Percentiles rank a stretch among this genome's conserved stretches.
phyloP scores from a whole-genome alignment of 805 yeast genomes.

The Maudiozyma saulgeensis region DNA sequence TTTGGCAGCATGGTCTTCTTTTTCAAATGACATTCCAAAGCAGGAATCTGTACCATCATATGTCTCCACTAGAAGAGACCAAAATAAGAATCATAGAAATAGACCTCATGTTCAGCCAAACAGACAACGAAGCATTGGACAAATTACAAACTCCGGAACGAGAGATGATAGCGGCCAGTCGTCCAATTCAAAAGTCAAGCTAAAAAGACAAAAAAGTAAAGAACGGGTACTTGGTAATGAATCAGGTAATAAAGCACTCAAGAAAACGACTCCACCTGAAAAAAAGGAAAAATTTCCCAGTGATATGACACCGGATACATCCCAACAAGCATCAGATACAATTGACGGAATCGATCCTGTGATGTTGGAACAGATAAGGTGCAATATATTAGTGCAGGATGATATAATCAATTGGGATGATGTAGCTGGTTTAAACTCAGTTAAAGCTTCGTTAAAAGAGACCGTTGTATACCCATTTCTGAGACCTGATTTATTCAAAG shows the following conservation, averaged over 20 bases:
- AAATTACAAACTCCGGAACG: background rate
- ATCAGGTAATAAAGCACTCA: background rate
- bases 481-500: constrained; percentile 86
- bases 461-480: constrained; percentile 94
- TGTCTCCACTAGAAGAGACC: background rate
- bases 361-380: constrained; percentile 77
- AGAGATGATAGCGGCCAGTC: background rate
- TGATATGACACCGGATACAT: background rate
- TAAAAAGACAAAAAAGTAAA: background rate
- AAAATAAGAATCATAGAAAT: background rate
- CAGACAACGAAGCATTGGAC: background rate
- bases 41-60: background rate
- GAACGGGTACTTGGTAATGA: background rate
- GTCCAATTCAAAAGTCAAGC: background rate
- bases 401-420: constrained; percentile 96
- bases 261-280: background rate
- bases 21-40: background rate
- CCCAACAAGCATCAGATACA: background rate
- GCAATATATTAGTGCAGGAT: constrained; percentile 83
- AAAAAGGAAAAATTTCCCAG: background rate
- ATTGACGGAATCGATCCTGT: constrained; percentile 59
- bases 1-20: constrained; percentile 6
- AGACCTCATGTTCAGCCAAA: background rate
- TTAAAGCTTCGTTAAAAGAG: constrained; percentile 82
- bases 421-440: constrained; percentile 83